These are phyloP conservation scores for Globomyces pollinis-pini DNA, from an alignment of 192 early-diverging fungal species.

Conservation along the genomic window DNA sequence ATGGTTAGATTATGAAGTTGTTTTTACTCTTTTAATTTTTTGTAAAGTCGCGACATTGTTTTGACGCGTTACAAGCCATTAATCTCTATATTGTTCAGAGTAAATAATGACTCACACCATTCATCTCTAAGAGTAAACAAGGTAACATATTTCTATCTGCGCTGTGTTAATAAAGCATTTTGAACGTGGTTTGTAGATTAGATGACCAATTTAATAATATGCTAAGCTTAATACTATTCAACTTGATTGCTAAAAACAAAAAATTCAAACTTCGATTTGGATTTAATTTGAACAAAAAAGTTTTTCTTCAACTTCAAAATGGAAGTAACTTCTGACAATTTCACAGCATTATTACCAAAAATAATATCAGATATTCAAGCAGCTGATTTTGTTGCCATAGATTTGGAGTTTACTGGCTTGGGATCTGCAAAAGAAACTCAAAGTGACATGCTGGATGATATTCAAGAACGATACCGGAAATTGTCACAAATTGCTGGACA, in stretches of 20 bases:
- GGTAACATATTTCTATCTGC: too few species aligned
- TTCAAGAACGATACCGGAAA: slow-evolving; percentile 52
- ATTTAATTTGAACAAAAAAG: neutral
- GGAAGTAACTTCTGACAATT: slow-evolving; percentile 61
- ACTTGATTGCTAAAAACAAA: too few species aligned
- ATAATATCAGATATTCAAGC: slow-evolving; percentile 57
- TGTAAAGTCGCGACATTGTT: too few species aligned
- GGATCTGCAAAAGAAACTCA: slow-evolving; percentile 15
- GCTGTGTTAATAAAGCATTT: too few species aligned
- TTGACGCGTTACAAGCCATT: too few species aligned
- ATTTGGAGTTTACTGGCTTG: slow-evolving; percentile 73
- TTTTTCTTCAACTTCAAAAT: slow-evolving; percentile 29
- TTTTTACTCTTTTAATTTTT: too few species aligned
- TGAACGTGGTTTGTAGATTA: neutral
- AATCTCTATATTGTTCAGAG: too few species aligned
- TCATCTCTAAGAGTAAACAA: too few species aligned
- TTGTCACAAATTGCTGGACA: slow-evolving; percentile 35
- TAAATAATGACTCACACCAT: too few species aligned
- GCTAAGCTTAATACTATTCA: neutral
- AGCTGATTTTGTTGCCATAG: slow-evolving; percentile 70
- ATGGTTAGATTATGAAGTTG: neutral
- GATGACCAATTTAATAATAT: neutral
- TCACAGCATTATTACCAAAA: slow-evolving; percentile 47
- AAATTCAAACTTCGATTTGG: neutral
- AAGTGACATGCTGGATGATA: slow-evolving; percentile 40